Conservation (phyloP, 352 stramenopile species). For the Phytophthora colocasiae region DNA sequence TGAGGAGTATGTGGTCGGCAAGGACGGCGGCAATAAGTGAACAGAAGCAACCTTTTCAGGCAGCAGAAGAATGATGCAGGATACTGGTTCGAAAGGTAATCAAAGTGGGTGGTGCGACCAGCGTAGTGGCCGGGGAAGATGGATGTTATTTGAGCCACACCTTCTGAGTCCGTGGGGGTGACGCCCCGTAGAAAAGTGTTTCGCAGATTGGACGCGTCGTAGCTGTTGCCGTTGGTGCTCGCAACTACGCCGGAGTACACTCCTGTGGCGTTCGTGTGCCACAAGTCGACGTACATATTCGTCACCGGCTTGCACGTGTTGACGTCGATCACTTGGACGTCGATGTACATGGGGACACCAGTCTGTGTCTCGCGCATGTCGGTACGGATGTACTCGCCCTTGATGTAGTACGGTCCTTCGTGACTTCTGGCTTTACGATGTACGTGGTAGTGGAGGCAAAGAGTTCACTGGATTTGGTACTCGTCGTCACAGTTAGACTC, state of each 20-base stretch:
- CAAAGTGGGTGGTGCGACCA: conserved; percentile 24
- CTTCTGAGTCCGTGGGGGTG: conserved; percentile 25
- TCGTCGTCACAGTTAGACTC: neutral
- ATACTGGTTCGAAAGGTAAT: too few species aligned
- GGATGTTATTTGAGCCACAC: conserved; percentile 31
- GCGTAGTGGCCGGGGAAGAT: conserved; percentile 35
- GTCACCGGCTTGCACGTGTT: conserved; percentile 29
- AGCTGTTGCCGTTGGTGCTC: conserved; percentile 27
- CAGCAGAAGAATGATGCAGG: too few species aligned
- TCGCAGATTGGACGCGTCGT: conserved; percentile 23
- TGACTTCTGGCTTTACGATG: conserved; percentile 32
- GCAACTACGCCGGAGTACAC: conserved; percentile 39
- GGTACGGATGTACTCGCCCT: conserved; percentile 27
- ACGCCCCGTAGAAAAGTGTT: conserved; percentile 35
- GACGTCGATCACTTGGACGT: conserved; percentile 36
- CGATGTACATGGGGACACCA: conserved; percentile 30
- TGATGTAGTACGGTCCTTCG: conserved; percentile 38
- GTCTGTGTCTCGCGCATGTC: conserved; percentile 31
- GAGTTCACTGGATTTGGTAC: conserved; percentile 16
- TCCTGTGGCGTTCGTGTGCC: conserved; percentile 34
- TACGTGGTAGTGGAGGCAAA: conserved; percentile 16
- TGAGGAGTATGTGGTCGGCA: conserved; percentile 44
- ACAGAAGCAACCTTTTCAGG: too few species aligned
- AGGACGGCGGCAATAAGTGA: conserved; percentile 36
- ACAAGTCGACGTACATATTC: conserved; percentile 36